Evolutionary conservation across 768 basidiomycete genomes (phyloP).

Genomic region (Auricularia cornea): DNA sequence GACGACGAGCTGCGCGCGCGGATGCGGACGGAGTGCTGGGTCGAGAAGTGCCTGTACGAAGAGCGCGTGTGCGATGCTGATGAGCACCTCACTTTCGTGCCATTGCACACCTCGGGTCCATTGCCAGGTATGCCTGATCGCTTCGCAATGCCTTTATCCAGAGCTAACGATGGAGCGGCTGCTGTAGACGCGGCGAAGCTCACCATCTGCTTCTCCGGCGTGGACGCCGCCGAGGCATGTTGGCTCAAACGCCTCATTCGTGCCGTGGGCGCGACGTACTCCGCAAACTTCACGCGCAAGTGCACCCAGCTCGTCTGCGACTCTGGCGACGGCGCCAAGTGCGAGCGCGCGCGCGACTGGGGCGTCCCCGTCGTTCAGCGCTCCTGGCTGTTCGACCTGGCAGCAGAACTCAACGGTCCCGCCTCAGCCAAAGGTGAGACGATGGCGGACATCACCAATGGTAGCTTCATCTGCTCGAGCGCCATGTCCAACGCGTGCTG

Average conservation of each 20-base stretch:
- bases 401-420: slow-evolving; percentile 7
- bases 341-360: slow-evolving; percentile 74
- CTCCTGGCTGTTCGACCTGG: slow-evolving; percentile 61
- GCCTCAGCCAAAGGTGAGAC: background rate
- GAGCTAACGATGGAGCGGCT: too few relatives aligned
- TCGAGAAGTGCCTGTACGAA: slow-evolving; percentile 75
- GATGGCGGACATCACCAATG: background rate
- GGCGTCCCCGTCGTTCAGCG: slow-evolving; percentile 60
- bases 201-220: slow-evolving; percentile 62
- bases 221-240: slow-evolving; percentile 59
- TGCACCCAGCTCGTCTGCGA: slow-evolving; percentile 81
- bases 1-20: background rate
- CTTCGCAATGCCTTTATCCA: too few relatives aligned
- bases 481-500: background rate
- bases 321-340: slow-evolving; percentile 60
- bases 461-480: background rate
- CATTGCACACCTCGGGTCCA: slow-evolving; percentile 51
- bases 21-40: slow-evolving; percentile 82
- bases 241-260: slow-evolving; percentile 59
- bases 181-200: slow-evolving; percentile 47
- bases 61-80: slow-evolving; percentile 60
- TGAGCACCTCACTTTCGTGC: slow-evolving; percentile 63
- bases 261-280: slow-evolving; percentile 53
- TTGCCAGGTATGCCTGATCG: slow-evolving; percentile 39
- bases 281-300: slow-evolving; percentile 51